Conservation (phyloP, 306 rosid genomes). For the Prunus mongolica region DNA sequence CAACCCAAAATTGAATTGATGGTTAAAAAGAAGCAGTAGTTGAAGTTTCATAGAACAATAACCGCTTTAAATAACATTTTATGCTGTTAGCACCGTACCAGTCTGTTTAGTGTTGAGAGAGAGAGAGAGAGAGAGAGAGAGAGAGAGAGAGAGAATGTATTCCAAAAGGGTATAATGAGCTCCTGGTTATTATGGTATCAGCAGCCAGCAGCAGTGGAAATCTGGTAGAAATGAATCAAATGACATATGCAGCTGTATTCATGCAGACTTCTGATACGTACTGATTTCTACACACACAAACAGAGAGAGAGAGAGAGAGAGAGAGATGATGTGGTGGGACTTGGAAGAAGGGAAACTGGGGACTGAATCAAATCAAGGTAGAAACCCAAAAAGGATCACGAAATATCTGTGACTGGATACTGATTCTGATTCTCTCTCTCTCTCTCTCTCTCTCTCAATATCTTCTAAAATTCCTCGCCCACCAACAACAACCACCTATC, state of each 20-base stretch:
- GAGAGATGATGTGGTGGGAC: slow-evolving; percentile 13
- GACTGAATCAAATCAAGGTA: slow-evolving; percentile 60
- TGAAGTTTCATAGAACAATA: too few species aligned
- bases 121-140: too few species aligned
- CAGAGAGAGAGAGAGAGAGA: slow-evolving; percentile 4
- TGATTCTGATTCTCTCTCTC: slow-evolving; percentile 21
- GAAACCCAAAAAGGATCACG: slow-evolving; percentile 82
- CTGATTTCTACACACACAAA: slow-evolving; percentile 13
- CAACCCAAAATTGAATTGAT: too few species aligned
- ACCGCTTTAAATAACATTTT: too few species aligned
- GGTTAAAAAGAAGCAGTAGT: too few species aligned
- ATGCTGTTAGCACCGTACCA: too few species aligned
- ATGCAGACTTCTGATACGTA: slow-evolving; percentile 23
- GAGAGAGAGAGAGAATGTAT: too few species aligned
- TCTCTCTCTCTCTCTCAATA: slow-evolving; percentile 13
- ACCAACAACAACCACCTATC: slow-evolving; percentile 33
- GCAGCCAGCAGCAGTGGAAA: not conserved
- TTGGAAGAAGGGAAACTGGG: too few species aligned
- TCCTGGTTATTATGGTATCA: not conserved
- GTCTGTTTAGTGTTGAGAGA: too few species aligned
- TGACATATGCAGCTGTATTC: slow-evolving; percentile 11
- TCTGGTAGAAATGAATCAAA: not conserved
- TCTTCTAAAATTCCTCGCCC: slow-evolving; percentile 45
- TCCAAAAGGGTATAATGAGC: not conserved
- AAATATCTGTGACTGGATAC: slow-evolving; percentile 56